Evolutionary conservation across 148 eudicot species (phyloP), one percentile per base, ranked within the genome.

Genomic region (Rhododendron molle): DNA sequence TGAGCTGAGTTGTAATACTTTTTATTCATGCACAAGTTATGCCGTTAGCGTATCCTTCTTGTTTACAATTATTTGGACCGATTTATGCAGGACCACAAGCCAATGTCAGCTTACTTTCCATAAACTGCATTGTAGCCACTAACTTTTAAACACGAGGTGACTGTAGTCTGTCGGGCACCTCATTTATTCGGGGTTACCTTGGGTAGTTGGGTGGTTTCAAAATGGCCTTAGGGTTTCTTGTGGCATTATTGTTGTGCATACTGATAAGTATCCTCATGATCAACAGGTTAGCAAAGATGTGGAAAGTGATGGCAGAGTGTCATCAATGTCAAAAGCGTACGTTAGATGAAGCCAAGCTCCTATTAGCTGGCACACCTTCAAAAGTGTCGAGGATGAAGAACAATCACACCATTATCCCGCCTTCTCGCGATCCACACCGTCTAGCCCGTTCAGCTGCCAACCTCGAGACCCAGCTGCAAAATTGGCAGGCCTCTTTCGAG

Each of bases 241-340:
- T 38, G 78, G 26, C 78, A 74, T 32, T 44, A 38, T 58, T 21
- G 18, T 46, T 47, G 15, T 30, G n/a, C 7, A 74, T 34, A 52
- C 65, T 32, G 62, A 74, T 16, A 0, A 34, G 79, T 47, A 10
- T 58, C 32, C 47, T 58, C 47, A 26, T 84, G 62, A 72, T 14
- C 50, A 49, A 86, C 92, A 96, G 99, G 90, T 91, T 95, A 90
- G 91, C 92, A 80, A 91, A 91, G 84, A 96, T 96, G 99, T 96
- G 99, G 99, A 90, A 91, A 87, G 93, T 89, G 13, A 96, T 96
- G 98, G 97, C 97, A 0, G 97, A 96, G 83, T 93, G 93, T 87
- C 99, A 96, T 86, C 99, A 92, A 90, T 62, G 86, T 82, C 98
- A 96, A 85, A 96, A 94, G 84, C 95, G 92, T 21, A 95, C 97